Evolutionary conservation across 371 early-diverging fungal species (phyloP).

Genomic region (Lichtheimia ramosa): DNA sequence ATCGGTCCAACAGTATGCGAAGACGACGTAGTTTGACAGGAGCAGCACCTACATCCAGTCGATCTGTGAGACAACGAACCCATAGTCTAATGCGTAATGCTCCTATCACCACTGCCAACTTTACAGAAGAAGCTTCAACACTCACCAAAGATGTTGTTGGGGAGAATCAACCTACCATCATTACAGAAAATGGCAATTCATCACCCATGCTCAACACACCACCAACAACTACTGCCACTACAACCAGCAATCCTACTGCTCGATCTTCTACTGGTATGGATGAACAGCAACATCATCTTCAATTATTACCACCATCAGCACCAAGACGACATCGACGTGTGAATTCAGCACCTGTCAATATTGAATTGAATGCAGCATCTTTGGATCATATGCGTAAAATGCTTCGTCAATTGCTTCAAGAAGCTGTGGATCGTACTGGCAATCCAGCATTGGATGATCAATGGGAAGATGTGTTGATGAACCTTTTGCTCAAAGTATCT

Average conservation of each 20-base stretch:
- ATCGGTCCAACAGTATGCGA: constrained; percentile 14
- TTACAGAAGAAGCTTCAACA: constrained; percentile 6
- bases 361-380: constrained; percentile 61
- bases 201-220: no score
- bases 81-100: constrained; percentile 43
- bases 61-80: constrained; percentile 29
- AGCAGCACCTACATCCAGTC: not conserved
- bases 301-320: no score
- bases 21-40: constrained; percentile 18
- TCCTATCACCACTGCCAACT: constrained; percentile 23
- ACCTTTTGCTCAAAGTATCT: constrained; percentile 70
- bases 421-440: constrained; percentile 43
- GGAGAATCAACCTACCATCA: no score
- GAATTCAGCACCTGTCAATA: constrained; percentile 33
- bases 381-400: constrained; percentile 65
- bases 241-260: no score
- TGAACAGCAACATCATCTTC: no score
- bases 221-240: no score
- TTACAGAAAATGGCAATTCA: no score
- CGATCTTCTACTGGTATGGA: no score
- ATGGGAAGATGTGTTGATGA: constrained; percentile 81
- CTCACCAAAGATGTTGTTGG: no score
- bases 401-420: constrained; percentile 55
- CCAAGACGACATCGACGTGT: constrained; percentile 27
- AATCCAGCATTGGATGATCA: constrained; percentile 28